Percentiles rank a stretch among this genome's conserved stretches.
Evolutionary conservation across 176 grass and related monocot species (phyloP).

Genomic region (Bonia amplexicaulis): DNA sequence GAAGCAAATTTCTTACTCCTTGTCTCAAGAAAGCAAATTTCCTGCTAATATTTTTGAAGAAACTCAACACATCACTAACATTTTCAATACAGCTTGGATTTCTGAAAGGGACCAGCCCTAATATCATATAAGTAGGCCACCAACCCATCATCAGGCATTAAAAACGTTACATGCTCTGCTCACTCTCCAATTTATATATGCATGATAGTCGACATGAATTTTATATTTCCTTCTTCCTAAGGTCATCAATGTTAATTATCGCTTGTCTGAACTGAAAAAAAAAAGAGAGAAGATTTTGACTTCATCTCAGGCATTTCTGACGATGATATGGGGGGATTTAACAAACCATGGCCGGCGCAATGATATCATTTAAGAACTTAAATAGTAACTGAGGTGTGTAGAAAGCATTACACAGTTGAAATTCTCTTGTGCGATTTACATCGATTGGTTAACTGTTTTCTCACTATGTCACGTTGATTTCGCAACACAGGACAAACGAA

Average conservation of each 20-base stretch:
- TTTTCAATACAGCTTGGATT: constrained; percentile 37
- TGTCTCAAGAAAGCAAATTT: background rate
- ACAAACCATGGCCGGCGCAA: constrained; percentile 37
- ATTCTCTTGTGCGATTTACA: constrained; percentile 17
- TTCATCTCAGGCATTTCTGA: background rate
- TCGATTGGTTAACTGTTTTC: background rate
- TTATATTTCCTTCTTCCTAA: constrained; percentile 7
- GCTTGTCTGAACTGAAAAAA: constrained; percentile 2
- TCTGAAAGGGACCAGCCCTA: constrained; percentile 36
- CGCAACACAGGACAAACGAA: background rate
- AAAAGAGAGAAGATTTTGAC: background rate
- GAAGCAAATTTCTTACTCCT: constrained; percentile 4
- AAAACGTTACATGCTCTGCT: background rate
- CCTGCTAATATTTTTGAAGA: background rate
- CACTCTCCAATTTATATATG: constrained; percentile 2
- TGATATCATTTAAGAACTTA: constrained; percentile 23
- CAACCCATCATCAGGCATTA: constrained; percentile 19
- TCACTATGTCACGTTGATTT: constrained; percentile 8
- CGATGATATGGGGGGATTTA: constrained; percentile 16
- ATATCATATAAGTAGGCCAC: constrained; percentile 34
- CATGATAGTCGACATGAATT: constrained; percentile 7
- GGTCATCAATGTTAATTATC: constrained; percentile 18
- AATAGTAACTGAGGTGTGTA: background rate
- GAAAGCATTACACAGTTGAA: background rate
- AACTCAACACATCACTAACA: background rate